Percentiles rank a stretch among this genome's conserved stretches.
Conservation (phyloP, 257 asterid genomes). For the Anisodus acutangulus region DNA sequence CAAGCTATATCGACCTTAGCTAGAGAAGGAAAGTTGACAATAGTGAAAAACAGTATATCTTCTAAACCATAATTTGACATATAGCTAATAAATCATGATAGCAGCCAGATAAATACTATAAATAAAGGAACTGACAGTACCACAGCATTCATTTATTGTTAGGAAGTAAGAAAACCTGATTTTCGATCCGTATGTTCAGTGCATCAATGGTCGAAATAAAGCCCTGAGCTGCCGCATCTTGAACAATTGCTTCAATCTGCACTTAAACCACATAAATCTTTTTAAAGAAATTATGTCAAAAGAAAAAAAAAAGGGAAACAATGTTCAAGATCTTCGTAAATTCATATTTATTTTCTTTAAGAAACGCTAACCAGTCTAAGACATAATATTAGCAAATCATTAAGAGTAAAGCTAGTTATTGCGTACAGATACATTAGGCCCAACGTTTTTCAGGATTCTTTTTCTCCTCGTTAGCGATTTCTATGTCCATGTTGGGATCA, state of each 20-base stretch:
- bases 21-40: not conserved
- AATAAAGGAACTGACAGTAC: not conserved
- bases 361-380: not conserved
- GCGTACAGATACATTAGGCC: not conserved
- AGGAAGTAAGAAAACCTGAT: conserved; percentile 58
- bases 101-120: not conserved
- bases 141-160: not conserved
- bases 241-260: conserved; percentile 84
- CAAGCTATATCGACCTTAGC: not conserved
- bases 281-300: not conserved
- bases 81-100: not conserved
- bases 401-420: not conserved
- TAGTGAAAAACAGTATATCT: not conserved
- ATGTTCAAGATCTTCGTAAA: not conserved
- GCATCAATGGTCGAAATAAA: conserved; percentile 70
- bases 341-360: not conserved
- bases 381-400: not conserved
- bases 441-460: not conserved
- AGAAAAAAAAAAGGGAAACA: not conserved
- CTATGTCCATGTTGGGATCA: not conserved
- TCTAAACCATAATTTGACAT: not conserved
- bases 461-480: not conserved
- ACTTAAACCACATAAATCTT: conserved; percentile 6
- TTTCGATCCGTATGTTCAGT: conserved; percentile 60
- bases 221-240: conserved; percentile 77